These are phyloP conservation scores for Penicillium mononematosum DNA, from an alignment of 495 filamentous ascomycete genomes.

Conservation along the genomic window DNA sequence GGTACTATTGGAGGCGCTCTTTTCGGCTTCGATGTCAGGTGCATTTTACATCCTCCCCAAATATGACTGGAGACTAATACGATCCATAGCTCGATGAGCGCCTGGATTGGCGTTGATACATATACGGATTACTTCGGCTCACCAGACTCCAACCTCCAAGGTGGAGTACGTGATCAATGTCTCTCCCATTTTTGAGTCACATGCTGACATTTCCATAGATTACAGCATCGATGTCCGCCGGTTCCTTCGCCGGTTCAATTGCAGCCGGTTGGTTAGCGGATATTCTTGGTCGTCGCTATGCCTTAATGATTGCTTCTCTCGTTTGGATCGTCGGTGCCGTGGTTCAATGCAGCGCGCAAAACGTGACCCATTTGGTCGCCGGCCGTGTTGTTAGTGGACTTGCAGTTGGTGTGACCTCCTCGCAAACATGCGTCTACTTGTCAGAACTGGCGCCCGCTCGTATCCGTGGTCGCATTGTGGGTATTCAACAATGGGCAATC, in stretches of 20 bases:
- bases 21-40: conserved; percentile 48
- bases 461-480: conserved; percentile 66
- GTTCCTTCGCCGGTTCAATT: conserved; percentile 63
- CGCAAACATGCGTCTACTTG: conserved; percentile 79
- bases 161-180: conserved; percentile 38
- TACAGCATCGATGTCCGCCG: conserved; percentile 60
- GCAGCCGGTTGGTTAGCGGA: conserved; percentile 67
- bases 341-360: conserved; percentile 61
- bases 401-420: conserved; percentile 71
- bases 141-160: conserved; percentile 62
- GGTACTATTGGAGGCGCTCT: conserved; percentile 50
- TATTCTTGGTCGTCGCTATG: conserved; percentile 60
- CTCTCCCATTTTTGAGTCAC: background rate
- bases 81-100: conserved; percentile 57
- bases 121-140: conserved; percentile 67
- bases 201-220: conserved; percentile 26
- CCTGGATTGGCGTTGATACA: conserved; percentile 67
- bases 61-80: background rate
- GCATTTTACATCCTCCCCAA: background rate
- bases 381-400: conserved; percentile 72
- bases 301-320: conserved; percentile 64
- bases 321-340: conserved; percentile 71
- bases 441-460: conserved; percentile 69
- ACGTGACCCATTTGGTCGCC: conserved; percentile 62
- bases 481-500: conserved; percentile 75